Conservation (phyloP, 345 rosid genomes). For the Murraya koenigii region DNA sequence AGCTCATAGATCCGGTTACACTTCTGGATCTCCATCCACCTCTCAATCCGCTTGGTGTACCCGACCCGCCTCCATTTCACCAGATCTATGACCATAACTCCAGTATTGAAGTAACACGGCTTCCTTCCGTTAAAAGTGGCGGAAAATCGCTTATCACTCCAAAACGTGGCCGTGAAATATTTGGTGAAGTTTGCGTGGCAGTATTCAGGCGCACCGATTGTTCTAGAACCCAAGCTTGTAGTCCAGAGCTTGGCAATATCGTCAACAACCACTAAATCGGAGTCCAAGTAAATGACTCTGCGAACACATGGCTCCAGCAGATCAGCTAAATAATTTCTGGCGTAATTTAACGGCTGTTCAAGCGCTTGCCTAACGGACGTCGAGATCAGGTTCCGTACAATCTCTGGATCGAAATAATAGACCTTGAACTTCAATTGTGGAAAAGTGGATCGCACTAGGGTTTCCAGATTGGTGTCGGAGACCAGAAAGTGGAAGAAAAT, state of each 20-base stretch:
- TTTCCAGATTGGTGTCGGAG: constrained; percentile 60
- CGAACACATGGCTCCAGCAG: constrained; percentile 84
- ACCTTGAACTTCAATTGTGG: constrained; percentile 87
- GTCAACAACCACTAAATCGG: constrained; percentile 87
- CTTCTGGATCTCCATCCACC: constrained; percentile 98
- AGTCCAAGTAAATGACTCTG: constrained; percentile 83
- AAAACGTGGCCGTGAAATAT: constrained; percentile 75
- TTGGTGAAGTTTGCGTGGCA: constrained; percentile 95
- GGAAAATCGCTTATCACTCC: constrained; percentile 53
- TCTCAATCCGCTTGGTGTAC: constrained; percentile 77
- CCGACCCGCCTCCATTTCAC: constrained; percentile 72
- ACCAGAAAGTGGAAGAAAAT: constrained; percentile 91
- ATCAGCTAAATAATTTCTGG: constrained; percentile 81
- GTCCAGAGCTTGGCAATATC: constrained; percentile 79
- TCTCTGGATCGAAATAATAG: constrained; percentile 76
- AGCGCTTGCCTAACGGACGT: constrained; percentile 91
- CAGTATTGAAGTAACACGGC: constrained; percentile 88
- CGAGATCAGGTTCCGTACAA: constrained; percentile 72
- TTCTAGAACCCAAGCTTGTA: constrained; percentile 55
- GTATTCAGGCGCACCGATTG: constrained; percentile 96
- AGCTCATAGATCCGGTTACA: constrained; percentile 81
- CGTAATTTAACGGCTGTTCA: constrained; percentile 93
- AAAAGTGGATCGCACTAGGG: constrained; percentile 73
- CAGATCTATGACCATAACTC: constrained; percentile 98
- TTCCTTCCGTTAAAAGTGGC: constrained; percentile 54